Evolutionary conservation across 148 eudicot species (phyloP).

Genomic region (Rhododendron simsii): DNA sequence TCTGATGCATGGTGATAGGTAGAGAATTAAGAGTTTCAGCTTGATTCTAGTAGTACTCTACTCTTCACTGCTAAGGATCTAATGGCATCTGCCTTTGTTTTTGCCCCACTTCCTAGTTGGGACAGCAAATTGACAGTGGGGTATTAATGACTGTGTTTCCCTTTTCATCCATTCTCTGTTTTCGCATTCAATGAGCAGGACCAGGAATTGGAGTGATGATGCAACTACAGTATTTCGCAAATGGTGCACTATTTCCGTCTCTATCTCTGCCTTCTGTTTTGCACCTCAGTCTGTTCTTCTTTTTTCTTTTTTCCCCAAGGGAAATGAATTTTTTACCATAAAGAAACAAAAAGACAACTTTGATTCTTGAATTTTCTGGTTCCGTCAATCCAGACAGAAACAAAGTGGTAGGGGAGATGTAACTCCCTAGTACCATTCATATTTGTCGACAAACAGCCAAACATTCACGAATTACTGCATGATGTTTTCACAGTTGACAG

Average conservation of each 20-base stretch:
- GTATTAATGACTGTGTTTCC: neutral
- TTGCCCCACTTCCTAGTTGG: neutral
- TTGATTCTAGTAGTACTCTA: neutral
- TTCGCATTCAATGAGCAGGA: constrained; percentile 2
- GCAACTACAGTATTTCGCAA: neutral
- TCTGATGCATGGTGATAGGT: neutral
- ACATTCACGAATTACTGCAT: neutral
- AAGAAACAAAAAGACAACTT: neutral
- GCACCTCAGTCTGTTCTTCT: neutral
- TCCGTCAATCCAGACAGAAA: neutral
- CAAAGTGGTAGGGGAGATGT: neutral
- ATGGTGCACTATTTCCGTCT: neutral
- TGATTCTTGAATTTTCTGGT: neutral
- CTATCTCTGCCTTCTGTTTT: neutral
- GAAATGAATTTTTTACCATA: neutral
- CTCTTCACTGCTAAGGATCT: neutral
- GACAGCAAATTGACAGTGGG: neutral
- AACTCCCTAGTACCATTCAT: neutral
- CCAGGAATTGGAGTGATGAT: neutral
- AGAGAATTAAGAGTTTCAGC: neutral
- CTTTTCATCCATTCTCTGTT: neutral
- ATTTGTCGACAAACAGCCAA: neutral
- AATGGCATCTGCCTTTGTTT: neutral
- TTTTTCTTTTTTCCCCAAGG: neutral
- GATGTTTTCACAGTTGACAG: neutral